Evolutionary conservation across 148 eudicot genomes (phyloP), one percentile per base, ranked within the genome.

Genomic region (Cornus suecica): DNA sequence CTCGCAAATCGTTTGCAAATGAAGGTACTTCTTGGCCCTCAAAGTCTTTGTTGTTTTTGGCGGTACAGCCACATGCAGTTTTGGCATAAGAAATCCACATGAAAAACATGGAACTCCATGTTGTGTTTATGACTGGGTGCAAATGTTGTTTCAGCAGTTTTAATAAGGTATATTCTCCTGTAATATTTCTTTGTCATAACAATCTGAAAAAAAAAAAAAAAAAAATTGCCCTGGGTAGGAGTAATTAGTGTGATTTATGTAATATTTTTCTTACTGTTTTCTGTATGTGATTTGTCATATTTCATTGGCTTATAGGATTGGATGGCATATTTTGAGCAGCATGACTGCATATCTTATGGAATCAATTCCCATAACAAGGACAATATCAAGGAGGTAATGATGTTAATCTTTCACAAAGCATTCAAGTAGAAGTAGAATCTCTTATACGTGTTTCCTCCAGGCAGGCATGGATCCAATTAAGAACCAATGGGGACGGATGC

Each of bases 321-420:
- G 90, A 78, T 74, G 45, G 66, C 56, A 26, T 82, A 77, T 77
- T 86, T 86, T 27, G 76, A 88, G 77, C 78, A 73, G 66, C 74
- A 83, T 69, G 80, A 76, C 48, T 80, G 64, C 74, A 56, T 69
- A 22, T 78, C 78, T 65, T 80, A 76, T 80, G 85, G 80, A 29
- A 87, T 89, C 77, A 89, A 93, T 84, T 85, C 97, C 61, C 97
- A 93, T 80, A 89, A 93, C 68, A 93, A 82, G 83, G 90, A 84
- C 28, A 86, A 76, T 69, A 82, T 90, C 78, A 86, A 83, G 83
- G 87, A 89, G 98, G 97, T 88, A 87, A 75, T 14, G 69, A 29
- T 13, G 32, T 10, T 30, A 34, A 2, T 67, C 28, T 37, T 64
- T 63, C 58, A 63, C 23, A 74, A 41, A 37, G 27, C 69, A 37